Base-by-base conservation (phyloP, 2,329 filamentous ascomycete genomes). In the Clonostachys rosea region DNA sequence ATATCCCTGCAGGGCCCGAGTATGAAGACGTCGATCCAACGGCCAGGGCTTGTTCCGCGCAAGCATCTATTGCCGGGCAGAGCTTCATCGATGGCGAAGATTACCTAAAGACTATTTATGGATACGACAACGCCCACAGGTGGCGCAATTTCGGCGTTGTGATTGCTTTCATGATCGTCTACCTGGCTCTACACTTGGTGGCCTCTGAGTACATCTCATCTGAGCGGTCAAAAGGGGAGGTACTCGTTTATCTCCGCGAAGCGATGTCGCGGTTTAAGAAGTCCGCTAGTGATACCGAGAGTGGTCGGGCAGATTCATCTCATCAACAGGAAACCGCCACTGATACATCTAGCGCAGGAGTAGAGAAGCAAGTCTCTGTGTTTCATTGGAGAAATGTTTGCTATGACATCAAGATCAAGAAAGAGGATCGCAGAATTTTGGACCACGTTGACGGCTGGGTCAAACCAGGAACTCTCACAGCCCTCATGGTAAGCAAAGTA, bases 401-500 rank as follows among this genome's bases (percentile, higher is more conserved):
- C 63, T 89, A 88, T 56, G 84, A 88, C 49, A 84, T 89, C 58
- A 79, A 81, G 56, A 84, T 88, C 60, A 60, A 61, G 47, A 86
- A 86, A 58, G 77, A 86, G 51, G 62, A 69, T 2, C 75, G 85
- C 16, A 75, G 81, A 20, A 82, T 90, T 55, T 65, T 89, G 35
- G 79, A 88, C 50, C 70, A 86, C 48, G 82, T 88, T 9, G 81
- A 92, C 56, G 90, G 90, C 34, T 95, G 88, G 87, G 89, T 95
- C 51, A 91, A 91, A 63, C 90, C 90, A 1, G 90, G 90, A 41
- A 94, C 87, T 14, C 67, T 94, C 50, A 95, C 89, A 5, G 89
- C 88, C 42, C 74, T 94, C 2, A 95, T 95, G 89, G 86, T 44
- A 34, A 11, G 4, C 24, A 24, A 24, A 24, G 24, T 24, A 24